phyloP scores from a whole-genome alignment of 352 stramenopile species.

The Phytopythium delawarense region DNA sequence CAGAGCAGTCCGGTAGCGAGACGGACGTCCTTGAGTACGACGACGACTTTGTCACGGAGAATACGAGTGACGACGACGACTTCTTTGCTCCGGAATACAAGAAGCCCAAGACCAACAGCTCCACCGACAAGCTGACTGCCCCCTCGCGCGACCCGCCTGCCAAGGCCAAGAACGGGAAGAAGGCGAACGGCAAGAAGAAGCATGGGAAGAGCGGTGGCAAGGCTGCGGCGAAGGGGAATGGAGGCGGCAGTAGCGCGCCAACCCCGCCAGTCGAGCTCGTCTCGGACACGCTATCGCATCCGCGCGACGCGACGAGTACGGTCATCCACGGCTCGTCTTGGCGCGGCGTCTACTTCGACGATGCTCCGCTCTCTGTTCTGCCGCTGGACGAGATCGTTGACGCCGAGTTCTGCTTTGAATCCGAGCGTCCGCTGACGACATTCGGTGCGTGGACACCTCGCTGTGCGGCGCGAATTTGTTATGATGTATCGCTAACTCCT shows the following conservation, averaged over 20 bases:
- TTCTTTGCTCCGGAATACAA: constrained; percentile 5
- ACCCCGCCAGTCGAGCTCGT: constrained; percentile 13
- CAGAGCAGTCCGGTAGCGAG: background rate
- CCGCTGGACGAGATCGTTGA: constrained; percentile 10
- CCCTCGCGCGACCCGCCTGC: background rate
- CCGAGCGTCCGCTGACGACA: constrained; percentile 27
- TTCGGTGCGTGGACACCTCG: constrained; percentile 27
- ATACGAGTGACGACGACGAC: constrained; percentile 4
- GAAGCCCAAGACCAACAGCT: constrained; percentile 8
- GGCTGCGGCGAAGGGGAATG: background rate
- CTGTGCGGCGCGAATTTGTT: background rate
- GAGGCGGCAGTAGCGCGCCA: constrained; percentile 5
- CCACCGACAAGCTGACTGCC: constrained; percentile 4
- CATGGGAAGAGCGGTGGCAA: background rate
- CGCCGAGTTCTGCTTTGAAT: constrained; percentile 24
- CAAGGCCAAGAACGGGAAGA: background rate
- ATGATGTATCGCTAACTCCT: background rate
- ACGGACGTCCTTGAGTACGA: constrained; percentile 9
- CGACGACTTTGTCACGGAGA: constrained; percentile 5
- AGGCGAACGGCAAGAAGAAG: constrained; percentile 22
- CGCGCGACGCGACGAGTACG: constrained; percentile 28
- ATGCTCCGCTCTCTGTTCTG: constrained; percentile 30
- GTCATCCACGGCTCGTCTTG: constrained; percentile 45
- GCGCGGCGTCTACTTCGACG: constrained; percentile 37
- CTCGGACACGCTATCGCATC: constrained; percentile 24